Percentiles rank a stretch among this genome's conserved stretches.
Evolutionary conservation across 1,139 yeast genomes (phyloP).

Genomic region (Suhomyces bolitotheri): DNA sequence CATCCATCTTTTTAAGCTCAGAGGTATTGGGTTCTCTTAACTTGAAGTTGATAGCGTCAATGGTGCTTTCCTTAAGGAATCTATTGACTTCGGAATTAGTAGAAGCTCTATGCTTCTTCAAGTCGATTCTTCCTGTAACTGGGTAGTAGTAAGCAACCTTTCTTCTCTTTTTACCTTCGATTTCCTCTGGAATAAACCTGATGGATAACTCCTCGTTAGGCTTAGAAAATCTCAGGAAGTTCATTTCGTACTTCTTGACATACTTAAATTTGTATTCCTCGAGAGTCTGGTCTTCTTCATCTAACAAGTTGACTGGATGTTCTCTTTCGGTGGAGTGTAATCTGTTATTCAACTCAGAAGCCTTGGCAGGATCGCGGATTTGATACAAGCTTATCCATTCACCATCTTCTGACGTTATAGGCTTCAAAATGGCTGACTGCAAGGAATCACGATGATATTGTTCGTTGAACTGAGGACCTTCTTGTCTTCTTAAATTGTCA

Average conservation of each 20-base stretch:
- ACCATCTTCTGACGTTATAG: slow-evolving; percentile 70
- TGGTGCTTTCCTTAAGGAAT: slow-evolving; percentile 51
- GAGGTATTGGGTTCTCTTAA: slow-evolving; percentile 73
- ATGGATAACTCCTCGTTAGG: slow-evolving; percentile 49
- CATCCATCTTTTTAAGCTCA: slow-evolving; percentile 70
- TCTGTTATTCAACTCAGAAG: slow-evolving; percentile 40
- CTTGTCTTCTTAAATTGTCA: slow-evolving; percentile 36
- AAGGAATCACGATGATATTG: slow-evolving; percentile 46
- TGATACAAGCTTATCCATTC: slow-evolving; percentile 82
- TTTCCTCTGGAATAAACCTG: slow-evolving; percentile 57
- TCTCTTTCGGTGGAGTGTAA: slow-evolving; percentile 54
- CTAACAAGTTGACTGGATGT: slow-evolving; percentile 43
- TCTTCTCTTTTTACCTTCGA: slow-evolving; percentile 55
- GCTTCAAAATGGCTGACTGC: slow-evolving; percentile 70
- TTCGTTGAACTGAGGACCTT: slow-evolving; percentile 38
- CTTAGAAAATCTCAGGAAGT: slow-evolving; percentile 48
- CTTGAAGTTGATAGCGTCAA: slow-evolving; percentile 57
- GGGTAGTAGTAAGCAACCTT: slow-evolving; percentile 77
- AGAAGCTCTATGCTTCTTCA: slow-evolving; percentile 75
- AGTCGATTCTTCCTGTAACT: slow-evolving; percentile 71
- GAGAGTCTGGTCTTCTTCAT: slow-evolving; percentile 40
- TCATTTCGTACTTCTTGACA: slow-evolving; percentile 80
- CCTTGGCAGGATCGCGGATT: slow-evolving; percentile 26
- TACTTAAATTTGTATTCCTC: slow-evolving; percentile 57
- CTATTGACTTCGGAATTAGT: slow-evolving; percentile 50